Percentiles rank a stretch among this genome's conserved stretches.
Evolutionary conservation across 1,139 yeast species (phyloP).

Genomic region (Candida smagusa): DNA sequence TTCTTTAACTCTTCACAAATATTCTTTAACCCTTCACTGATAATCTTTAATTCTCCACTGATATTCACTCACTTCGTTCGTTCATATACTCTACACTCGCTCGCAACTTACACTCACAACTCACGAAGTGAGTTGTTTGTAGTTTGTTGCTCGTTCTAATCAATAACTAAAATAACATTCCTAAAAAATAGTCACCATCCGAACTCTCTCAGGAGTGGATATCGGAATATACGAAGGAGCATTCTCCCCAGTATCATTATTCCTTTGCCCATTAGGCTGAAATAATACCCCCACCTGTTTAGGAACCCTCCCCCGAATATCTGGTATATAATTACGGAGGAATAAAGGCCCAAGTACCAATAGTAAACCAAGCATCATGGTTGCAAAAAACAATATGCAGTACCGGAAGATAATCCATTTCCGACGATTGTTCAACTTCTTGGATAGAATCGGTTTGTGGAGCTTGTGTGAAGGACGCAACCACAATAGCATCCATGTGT

Average conservation of each 20-base stretch:
- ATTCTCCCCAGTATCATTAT: conserved; percentile 57
- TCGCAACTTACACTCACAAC: not conserved
- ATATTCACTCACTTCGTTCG: no score
- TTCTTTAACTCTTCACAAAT: no score
- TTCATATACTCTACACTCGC: not conserved
- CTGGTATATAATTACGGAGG: conserved; percentile 15
- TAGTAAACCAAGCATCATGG: conserved; percentile 15
- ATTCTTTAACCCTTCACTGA: no score
- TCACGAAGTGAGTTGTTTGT: not conserved
- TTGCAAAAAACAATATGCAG: conserved; percentile 17
- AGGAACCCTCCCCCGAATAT: conserved; percentile 14
- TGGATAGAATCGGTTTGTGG: conserved; percentile 25
- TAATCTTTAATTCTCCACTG: no score
- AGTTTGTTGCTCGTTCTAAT: not conserved
- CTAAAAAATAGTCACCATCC: conserved; percentile 6
- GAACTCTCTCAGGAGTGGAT: conserved; percentile 14
- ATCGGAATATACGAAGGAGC: conserved; percentile 22
- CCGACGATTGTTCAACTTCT: conserved; percentile 14
- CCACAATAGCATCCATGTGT: conserved; percentile 38
- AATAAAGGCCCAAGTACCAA: conserved; percentile 28
- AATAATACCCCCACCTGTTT: conserved; percentile 34
- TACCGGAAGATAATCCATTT: conserved; percentile 11
- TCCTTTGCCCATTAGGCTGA: conserved; percentile 55
- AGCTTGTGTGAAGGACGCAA: conserved; percentile 27
- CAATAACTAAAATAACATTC: not conserved